Conservation (phyloP, 2,329 filamentous ascomycete genomes). For the Furcasterigmium furcatum region DNA sequence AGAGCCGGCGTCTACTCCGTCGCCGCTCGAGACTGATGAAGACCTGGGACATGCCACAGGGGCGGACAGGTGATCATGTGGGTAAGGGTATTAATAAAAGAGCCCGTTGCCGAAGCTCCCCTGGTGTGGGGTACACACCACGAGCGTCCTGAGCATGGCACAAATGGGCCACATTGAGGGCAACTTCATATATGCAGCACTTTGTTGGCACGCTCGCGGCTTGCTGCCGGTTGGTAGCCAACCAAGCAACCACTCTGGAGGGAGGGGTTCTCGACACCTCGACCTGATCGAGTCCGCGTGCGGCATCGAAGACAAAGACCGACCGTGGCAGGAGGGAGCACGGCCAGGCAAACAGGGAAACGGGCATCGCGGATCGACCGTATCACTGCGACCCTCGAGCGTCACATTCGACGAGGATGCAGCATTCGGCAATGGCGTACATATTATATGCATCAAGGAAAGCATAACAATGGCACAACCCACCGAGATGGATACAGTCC, state of each 20-base stretch:
- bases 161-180: background rate
- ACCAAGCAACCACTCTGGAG: background rate
- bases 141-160: background rate
- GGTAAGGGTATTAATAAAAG: background rate
- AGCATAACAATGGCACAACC: too few relatives aligned
- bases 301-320: too few relatives aligned
- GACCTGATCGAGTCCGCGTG: background rate
- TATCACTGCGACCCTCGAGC: background rate
- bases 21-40: too few relatives aligned
- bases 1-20: too few relatives aligned
- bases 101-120: background rate
- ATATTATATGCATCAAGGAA: background rate
- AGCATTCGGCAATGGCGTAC: slow-evolving; percentile 1
- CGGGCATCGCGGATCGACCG: background rate
- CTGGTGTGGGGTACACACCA: background rate
- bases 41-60: too few relatives aligned
- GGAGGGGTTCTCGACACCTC: background rate
- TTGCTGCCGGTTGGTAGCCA: slow-evolving; percentile 4
- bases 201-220: background rate
- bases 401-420: background rate
- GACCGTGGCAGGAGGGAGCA: background rate
- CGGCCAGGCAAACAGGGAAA: background rate
- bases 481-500: too few relatives aligned
- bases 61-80: background rate
- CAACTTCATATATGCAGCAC: background rate